A percentile compares a stretch with the other conserved stretches of the same genome.
These are phyloP conservation scores for Ambrosiella cleistominuta DNA, from an alignment of 2,329 filamentous ascomycete genomes.

Conservation along the genomic window DNA sequence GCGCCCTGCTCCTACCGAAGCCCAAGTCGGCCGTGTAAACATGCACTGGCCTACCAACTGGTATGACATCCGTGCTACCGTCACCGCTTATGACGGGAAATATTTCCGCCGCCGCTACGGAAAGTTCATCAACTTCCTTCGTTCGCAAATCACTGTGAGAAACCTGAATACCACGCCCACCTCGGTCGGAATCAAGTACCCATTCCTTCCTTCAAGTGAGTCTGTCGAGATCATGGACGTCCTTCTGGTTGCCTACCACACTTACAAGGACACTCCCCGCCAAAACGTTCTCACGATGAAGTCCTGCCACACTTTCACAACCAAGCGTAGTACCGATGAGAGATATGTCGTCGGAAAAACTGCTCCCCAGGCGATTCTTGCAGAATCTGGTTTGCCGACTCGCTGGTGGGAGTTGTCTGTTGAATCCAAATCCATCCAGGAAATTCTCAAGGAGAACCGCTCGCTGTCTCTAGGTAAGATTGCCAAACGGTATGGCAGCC, in stretches of 20 bases:
- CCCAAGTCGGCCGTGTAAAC: conserved; percentile 6
- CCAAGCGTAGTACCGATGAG: not conserved
- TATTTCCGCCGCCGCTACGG: not conserved
- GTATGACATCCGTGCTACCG: conserved; percentile 2
- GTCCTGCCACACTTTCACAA: not conserved
- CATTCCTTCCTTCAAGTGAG: not conserved
- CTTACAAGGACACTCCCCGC: not conserved
- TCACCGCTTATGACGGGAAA: not conserved
- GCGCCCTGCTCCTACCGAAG: not conserved
- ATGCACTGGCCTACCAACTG: conserved; percentile 1
- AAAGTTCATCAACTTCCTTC: conserved; percentile 2
- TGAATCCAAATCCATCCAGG: not conserved
- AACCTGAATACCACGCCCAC: not conserved
- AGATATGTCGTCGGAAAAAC: not conserved
- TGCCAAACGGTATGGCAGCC: not conserved
- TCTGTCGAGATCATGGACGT: not conserved
- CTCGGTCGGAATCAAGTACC: not conserved
- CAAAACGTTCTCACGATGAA: not conserved
- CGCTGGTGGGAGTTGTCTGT: not conserved
- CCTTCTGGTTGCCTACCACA: not conserved
- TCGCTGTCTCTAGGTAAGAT: not conserved
- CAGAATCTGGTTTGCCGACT: not conserved
- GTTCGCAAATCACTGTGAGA: not conserved
- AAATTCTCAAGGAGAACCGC: not conserved
- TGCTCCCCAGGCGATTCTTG: not conserved